A percentile compares a stretch with the other conserved stretches of the same genome.
phyloP scores from a whole-genome alignment of 208 protist species.

The Leishmania major region DNA sequence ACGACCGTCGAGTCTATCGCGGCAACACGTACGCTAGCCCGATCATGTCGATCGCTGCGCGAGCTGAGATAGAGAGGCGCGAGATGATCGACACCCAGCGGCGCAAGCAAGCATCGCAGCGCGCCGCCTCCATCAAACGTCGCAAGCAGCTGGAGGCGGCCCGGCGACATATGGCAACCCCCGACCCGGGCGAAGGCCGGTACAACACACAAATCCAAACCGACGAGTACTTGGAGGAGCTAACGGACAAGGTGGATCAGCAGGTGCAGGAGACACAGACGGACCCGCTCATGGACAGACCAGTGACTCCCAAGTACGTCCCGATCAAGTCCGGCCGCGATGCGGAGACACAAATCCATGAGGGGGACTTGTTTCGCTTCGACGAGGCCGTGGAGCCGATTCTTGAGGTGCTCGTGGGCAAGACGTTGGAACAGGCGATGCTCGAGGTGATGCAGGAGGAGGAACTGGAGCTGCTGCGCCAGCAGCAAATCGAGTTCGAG shows the following conservation, averaged over 20 bases:
- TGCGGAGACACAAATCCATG: slow-evolving; percentile 96
- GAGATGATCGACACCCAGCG: slow-evolving; percentile 65
- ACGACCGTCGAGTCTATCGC: slow-evolving; percentile 94
- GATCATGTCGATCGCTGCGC: slow-evolving; percentile 78
- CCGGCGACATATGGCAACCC: slow-evolving; percentile 67
- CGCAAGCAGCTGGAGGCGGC: slow-evolving; percentile 65
- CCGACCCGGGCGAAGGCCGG: slow-evolving; percentile 89
- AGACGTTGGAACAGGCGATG: slow-evolving; percentile 97
- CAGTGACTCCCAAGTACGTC: slow-evolving; percentile 94
- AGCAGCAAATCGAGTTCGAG: slow-evolving; percentile 96
- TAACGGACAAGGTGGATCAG: slow-evolving; percentile 88
- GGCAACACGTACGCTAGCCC: slow-evolving; percentile 95
- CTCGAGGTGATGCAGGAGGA: slow-evolving; percentile 98
- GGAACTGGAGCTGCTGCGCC: slow-evolving; percentile 93
- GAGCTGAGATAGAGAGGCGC: slow-evolving; percentile 68
- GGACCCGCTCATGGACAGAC: slow-evolving; percentile 95
- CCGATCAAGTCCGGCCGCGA: slow-evolving; percentile 95
- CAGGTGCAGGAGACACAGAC: slow-evolving; percentile 94
- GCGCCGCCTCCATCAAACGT: slow-evolving; percentile 60
- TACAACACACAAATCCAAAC: slow-evolving; percentile 96
- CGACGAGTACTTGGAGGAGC: slow-evolving; percentile 96
- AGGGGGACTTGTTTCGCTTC: slow-evolving; percentile 98
- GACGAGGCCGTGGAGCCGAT: slow-evolving; percentile 97
- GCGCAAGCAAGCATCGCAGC: slow-evolving; percentile 67
- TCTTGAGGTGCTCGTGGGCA: slow-evolving; percentile 96